Evolutionary conservation across 768 basidiomycete species (phyloP).

Genomic region (Macrolepiota fuliginosa): DNA sequence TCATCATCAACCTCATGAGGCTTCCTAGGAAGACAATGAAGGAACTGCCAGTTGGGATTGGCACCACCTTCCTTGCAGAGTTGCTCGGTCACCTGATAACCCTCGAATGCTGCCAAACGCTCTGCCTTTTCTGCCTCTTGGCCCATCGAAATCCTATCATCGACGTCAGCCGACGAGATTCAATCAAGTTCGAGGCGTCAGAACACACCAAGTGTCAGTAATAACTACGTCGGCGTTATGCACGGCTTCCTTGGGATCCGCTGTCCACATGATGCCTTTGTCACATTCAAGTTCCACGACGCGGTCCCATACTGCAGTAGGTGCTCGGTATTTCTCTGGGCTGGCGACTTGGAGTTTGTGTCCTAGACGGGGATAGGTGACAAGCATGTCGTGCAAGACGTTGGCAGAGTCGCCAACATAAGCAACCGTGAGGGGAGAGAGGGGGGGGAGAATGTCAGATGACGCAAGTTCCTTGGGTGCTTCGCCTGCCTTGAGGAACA

Average conservation of each 20-base stretch:
- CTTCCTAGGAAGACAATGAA: conserved; percentile 96
- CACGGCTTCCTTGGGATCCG: conserved; percentile 84
- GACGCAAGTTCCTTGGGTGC: conserved; percentile 17
- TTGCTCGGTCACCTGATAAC: conserved; percentile 92
- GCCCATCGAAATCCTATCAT: conserved; percentile 93
- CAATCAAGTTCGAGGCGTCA: not conserved
- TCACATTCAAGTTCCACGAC: conserved; percentile 76
- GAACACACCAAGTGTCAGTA: conserved; percentile 89
- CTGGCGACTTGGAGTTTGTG: conserved; percentile 84
- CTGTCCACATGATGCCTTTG: conserved; percentile 68
- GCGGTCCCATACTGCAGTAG: conserved; percentile 74
- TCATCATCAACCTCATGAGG: conserved; percentile 93
- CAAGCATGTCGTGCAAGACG: conserved; percentile 96
- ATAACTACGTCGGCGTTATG: conserved; percentile 90
- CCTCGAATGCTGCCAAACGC: conserved; percentile 80
- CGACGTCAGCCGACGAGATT: not conserved
- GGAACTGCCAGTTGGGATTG: conserved; percentile 86
- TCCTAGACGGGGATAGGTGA: conserved; percentile 89
- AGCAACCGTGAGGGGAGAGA: conserved; percentile 83
- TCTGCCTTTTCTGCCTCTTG: conserved; percentile 93
- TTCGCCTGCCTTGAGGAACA: conserved; percentile 38
- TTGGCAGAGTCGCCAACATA: conserved; percentile 96
- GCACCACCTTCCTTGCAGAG: conserved; percentile 82
- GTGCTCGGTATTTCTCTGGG: conserved; percentile 72
- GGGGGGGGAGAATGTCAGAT: conserved; percentile 34